Evolutionary conservation across 1,284 basidiomycete genomes (phyloP), one percentile per base, ranked within the genome.

Genomic region (Coniferiporia weirii): DNA sequence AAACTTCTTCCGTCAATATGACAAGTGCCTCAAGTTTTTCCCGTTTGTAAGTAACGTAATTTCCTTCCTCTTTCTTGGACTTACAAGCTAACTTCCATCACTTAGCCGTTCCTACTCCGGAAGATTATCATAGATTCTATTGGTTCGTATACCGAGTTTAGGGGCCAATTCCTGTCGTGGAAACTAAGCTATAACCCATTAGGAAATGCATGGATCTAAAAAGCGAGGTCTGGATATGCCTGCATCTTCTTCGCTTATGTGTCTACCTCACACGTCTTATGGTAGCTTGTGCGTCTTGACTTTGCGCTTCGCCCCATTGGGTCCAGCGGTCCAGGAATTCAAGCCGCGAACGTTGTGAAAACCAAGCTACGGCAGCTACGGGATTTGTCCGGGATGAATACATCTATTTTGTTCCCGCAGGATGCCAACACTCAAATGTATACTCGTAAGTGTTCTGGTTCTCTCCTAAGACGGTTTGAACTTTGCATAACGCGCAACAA

Each of bases 201-300:
- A 56, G 54, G 45, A 47, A 56, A 10, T 56, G 54, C 54, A 48
- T 56, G 54, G 54, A 36, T 4, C 54, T 56, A 5, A 56, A 56
- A 15, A 56, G 54, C 46, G 54, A 56, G 46, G 54, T 56, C 27
- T 27, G 27, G 15, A 10, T 22, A 12, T 12, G 7, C 36, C 36
- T 7, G 6, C 12, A 38, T 6, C 36, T 38, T 38, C 12, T 38
- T 38, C 7, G 6, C 36, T 36, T 6, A 51, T n/a, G 15, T 34
- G 19, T 32, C 2, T 6, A 12, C 49, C 13, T n/a, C 15, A 27
- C 27, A 17, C 13, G 12, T 22, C 1, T 51, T 7, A 15, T 7
- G 4, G 4, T 38, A 48, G 45, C 48, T 56, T 12, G 34, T 49
- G 7, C 54, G 54, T 9, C 54, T 57, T 17, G 48, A 51, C 44